A percentile compares a stretch with the other conserved stretches of the same genome.
Evolutionary conservation across 345 rosid species (phyloP).

Genomic region (Fremontodendron californicum): DNA sequence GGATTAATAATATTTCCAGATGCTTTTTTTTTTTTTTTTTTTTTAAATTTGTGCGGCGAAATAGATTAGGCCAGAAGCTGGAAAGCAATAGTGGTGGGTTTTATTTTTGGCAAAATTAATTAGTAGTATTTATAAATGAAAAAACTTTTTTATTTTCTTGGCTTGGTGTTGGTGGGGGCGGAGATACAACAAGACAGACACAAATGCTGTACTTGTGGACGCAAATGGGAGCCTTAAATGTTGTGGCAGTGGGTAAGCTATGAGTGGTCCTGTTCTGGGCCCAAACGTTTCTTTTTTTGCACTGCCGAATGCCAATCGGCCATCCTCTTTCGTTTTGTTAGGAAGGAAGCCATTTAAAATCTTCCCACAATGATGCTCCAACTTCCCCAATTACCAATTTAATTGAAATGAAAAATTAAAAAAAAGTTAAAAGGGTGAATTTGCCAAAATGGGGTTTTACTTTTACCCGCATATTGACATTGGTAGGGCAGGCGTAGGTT

Average conservation of each 20-base stretch:
- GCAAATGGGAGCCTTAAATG: neutral
- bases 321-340: neutral
- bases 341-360: no score
- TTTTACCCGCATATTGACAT: no score
- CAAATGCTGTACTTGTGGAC: neutral
- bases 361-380: no score
- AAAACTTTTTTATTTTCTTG: no score
- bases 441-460: no score
- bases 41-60: neutral
- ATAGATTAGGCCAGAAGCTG: neutral
- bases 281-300: neutral
- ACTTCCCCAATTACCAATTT: no score
- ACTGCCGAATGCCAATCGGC: neutral
- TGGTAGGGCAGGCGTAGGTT: no score
- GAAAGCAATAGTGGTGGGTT: no score
- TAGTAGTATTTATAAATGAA: no score
- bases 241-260: neutral
- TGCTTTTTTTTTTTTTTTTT: neutral
- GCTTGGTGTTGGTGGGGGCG: neutral
- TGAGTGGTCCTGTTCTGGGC: neutral
- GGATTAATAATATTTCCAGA: neutral
- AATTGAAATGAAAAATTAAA: no score
- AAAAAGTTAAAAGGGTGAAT: no score
- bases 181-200: neutral
- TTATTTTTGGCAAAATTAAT: no score